Conservation (phyloP, 305 asterid genomes). For the Rubia peregrina region DNA sequence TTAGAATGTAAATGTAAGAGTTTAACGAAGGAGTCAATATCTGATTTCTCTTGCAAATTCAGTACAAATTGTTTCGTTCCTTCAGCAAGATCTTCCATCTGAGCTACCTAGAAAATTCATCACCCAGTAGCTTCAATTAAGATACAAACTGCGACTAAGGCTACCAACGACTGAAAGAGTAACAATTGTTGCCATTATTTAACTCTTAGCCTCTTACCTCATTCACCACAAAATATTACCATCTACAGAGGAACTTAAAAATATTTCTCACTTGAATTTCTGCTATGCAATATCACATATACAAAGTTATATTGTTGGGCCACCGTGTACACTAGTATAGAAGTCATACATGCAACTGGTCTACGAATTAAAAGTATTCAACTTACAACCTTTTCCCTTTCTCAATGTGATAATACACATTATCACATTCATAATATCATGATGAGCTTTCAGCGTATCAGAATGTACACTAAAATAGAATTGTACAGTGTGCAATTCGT, state of each 20-base stretch:
- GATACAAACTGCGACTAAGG: too few species aligned
- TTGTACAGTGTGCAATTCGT: too few species aligned
- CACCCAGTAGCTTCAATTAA: not conserved
- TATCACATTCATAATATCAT: too few species aligned
- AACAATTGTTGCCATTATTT: not conserved
- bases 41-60: too few species aligned
- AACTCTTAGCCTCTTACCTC: not conserved
- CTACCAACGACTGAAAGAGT: too few species aligned
- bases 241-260: not conserved
- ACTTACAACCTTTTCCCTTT: not conserved
- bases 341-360: too few species aligned
- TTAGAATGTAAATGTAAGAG: too few species aligned
- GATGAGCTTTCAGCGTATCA: too few species aligned
- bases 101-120: constrained; percentile 13
- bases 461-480: too few species aligned
- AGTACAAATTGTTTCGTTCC: not conserved
- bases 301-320: not conserved
- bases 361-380: too few species aligned
- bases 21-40: not conserved
- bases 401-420: too few species aligned
- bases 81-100: constrained; percentile 17
- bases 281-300: not conserved
- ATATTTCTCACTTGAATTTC: not conserved
- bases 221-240: constrained; percentile 3
- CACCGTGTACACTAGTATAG: not conserved